Evolutionary conservation across 176 grass and related monocot species (phyloP).

Genomic region (Cenchrus americanus): DNA sequence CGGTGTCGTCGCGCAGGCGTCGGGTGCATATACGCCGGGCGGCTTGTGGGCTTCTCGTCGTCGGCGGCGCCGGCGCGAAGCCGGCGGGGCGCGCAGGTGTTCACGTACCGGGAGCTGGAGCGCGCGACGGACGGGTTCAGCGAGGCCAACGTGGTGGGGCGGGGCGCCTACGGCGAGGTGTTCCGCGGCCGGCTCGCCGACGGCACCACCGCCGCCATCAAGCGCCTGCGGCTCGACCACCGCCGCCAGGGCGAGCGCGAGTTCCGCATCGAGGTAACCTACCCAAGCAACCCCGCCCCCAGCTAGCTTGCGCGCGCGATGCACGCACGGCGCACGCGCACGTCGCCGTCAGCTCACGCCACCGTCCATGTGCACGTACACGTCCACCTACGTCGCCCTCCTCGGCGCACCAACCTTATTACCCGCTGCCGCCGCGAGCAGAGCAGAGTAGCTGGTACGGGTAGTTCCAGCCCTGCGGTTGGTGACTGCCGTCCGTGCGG

Average conservation of each 20-base stretch:
- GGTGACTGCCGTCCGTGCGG: not conserved
- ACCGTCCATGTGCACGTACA: constrained; percentile 17
- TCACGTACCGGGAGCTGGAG: constrained; percentile 95
- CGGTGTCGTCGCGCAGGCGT: not conserved
- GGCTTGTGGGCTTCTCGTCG: constrained; percentile 65
- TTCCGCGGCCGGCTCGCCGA: constrained; percentile 78
- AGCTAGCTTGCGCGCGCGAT: too few relatives aligned
- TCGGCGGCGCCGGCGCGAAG: constrained; percentile 45
- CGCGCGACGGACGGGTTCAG: constrained; percentile 84
- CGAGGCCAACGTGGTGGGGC: constrained; percentile 77
- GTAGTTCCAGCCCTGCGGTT: not conserved
- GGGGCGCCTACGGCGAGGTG: constrained; percentile 60
- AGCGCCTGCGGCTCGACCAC: constrained; percentile 75
- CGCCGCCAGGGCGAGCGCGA: constrained; percentile 89
- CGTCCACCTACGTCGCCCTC: constrained; percentile 1
- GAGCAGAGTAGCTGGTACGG: not conserved
- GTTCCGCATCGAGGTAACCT: constrained; percentile 83
- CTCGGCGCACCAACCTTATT: not conserved
- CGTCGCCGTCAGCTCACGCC: constrained; percentile 31
- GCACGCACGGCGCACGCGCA: not conserved
- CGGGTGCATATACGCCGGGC: constrained; percentile 82
- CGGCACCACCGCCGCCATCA: constrained; percentile 84
- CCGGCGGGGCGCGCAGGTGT: constrained; percentile 70
- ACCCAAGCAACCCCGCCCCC: not conserved
- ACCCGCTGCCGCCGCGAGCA: not conserved